Evolutionary conservation across 2,329 filamentous ascomycete genomes (phyloP).

Genomic region (Sarocladium kiliense): DNA sequence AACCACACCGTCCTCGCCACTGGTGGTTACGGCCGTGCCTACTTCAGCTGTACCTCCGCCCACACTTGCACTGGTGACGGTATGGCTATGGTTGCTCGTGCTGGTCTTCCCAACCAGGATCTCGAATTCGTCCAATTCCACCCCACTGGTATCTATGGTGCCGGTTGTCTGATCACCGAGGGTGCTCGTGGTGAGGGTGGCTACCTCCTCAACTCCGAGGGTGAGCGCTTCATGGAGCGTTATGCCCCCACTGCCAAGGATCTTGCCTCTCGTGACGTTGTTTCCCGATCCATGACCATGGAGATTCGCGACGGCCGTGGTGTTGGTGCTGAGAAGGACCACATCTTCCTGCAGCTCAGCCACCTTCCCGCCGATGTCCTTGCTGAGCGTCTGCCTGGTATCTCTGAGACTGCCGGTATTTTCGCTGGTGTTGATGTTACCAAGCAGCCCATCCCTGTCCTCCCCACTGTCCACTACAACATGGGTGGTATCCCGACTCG

Average conservation of each 20-base stretch:
- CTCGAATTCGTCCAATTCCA: conserved; percentile 99
- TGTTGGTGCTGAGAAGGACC: conserved; percentile 95
- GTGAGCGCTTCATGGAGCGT: conserved; percentile 98
- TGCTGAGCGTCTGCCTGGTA: conserved; percentile 94
- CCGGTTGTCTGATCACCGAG: conserved; percentile 96
- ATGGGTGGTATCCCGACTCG: conserved; percentile 99
- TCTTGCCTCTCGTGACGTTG: conserved; percentile 91
- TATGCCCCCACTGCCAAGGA: conserved; percentile 98
- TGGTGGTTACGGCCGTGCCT: conserved; percentile 94
- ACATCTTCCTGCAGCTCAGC: conserved; percentile 97
- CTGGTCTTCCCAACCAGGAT: conserved; percentile 97
- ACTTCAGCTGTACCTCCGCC: conserved; percentile 97
- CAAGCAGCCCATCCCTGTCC: conserved; percentile 93
- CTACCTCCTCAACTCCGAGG: conserved; percentile 94
- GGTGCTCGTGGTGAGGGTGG: conserved; percentile 97
- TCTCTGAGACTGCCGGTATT: conserved; percentile 96
- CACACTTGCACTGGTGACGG: conserved; percentile 99
- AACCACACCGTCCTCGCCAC: conserved; percentile 97
- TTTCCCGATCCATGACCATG: conserved; percentile 96
- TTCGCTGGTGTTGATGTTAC: conserved; percentile 96
- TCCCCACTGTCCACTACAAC: conserved; percentile 98
- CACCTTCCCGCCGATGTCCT: conserved; percentile 90
- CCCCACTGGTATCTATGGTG: conserved; percentile 97
- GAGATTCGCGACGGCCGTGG: conserved; percentile 97
- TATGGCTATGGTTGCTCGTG: conserved; percentile 98